Conservation (phyloP, 306 rosid genomes). For the Sophora flavescens region DNA sequence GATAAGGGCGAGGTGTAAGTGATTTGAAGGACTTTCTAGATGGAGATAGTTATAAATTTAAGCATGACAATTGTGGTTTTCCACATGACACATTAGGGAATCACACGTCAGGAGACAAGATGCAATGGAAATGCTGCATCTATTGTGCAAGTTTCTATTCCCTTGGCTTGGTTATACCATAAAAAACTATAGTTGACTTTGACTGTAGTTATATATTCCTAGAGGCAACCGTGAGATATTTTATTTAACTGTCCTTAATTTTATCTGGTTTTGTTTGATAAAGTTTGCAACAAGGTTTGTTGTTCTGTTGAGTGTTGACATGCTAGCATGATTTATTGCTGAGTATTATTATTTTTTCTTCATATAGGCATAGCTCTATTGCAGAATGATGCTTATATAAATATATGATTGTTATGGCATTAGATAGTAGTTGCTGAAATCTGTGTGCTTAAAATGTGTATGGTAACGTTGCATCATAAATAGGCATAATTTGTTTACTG, state of each 20-base stretch:
- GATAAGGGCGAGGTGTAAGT: conserved; percentile 98
- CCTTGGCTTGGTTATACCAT: conserved; percentile 54
- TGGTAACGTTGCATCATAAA: conserved; percentile 17
- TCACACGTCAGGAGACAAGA: conserved; percentile 68
- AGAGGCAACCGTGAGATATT: conserved; percentile 35
- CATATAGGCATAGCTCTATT: not conserved
- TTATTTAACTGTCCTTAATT: conserved; percentile 3
- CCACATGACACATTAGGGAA: conserved; percentile 71
- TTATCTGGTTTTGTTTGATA: conserved; percentile 30
- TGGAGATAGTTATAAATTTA: conserved; percentile 73
- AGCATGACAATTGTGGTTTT: conserved; percentile 70
- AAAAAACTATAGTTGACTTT: conserved; percentile 35
- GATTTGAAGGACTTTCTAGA: conserved; percentile 66
- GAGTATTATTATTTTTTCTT: not conserved
- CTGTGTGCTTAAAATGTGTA: conserved; percentile 17
- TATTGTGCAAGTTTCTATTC: conserved; percentile 68
- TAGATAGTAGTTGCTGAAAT: conserved; percentile 6
- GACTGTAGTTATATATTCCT: conserved; percentile 34
- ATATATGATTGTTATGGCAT: conserved; percentile 6
- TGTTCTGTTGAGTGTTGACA: not conserved
- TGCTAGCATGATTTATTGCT: conserved; percentile 15
- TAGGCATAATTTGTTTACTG: not conserved
- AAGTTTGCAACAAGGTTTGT: conserved; percentile 2
- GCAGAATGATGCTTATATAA: conserved; percentile 2
- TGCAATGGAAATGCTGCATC: conserved; percentile 68